Evolutionary conservation across 140 eudicot genomes (phyloP).

Genomic region (Flaveria floridana): DNA sequence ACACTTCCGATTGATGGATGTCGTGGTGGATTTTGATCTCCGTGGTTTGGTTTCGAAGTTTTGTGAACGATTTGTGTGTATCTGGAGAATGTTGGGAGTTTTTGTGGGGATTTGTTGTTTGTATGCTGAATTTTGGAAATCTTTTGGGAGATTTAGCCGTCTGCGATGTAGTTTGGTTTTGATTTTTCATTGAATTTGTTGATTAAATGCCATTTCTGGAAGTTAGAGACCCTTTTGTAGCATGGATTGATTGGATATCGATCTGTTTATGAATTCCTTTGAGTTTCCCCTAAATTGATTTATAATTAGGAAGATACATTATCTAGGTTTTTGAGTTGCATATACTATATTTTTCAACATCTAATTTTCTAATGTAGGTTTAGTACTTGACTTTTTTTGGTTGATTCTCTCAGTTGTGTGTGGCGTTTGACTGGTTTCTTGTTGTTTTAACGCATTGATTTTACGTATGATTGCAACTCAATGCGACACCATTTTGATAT

Average conservation of each 20-base stretch:
- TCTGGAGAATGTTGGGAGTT: conserved; percentile 28
- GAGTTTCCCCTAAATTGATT: background rate
- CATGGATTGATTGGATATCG: conserved; percentile 22
- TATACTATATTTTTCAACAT: background rate
- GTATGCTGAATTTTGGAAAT: conserved; percentile 19
- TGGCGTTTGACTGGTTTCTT: conserved; percentile 17
- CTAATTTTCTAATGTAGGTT: background rate
- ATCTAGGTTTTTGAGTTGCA: conserved; percentile 28
- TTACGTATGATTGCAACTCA: background rate
- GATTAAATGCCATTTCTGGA: conserved; percentile 16
- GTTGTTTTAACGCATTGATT: conserved; percentile 14
- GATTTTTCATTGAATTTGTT: conserved; percentile 1
- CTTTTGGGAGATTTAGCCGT: conserved; percentile 7
- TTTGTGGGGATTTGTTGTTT: conserved; percentile 9
- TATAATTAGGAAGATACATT: conserved; percentile 3
- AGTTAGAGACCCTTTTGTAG: background rate
- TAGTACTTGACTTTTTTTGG: conserved; percentile 17
- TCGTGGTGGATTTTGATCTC: conserved; percentile 21
- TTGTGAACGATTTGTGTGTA: conserved; percentile 29
- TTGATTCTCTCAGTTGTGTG: conserved; percentile 25
- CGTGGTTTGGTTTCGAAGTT: conserved; percentile 12
- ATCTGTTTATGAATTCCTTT: conserved; percentile 9
- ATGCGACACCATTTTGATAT: background rate
- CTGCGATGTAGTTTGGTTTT: conserved; percentile 14
- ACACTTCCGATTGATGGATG: conserved; percentile 13